A percentile compares a stretch with the other conserved stretches of the same genome.
Evolutionary conservation across 371 early-diverging fungal species (phyloP).

Genomic region (Parasitella parasitica): DNA sequence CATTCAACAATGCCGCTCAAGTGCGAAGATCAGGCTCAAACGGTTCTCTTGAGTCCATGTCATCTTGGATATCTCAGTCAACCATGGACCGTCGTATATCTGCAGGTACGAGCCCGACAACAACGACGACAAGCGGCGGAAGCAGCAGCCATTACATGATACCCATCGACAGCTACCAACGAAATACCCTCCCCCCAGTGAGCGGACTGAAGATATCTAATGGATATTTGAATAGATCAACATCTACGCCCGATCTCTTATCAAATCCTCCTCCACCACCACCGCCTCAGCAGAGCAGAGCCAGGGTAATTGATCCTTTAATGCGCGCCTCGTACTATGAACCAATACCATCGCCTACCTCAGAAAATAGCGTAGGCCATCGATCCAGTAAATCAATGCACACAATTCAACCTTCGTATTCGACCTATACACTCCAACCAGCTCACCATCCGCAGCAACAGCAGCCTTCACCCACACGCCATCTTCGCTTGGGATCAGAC

Average conservation of each 20-base stretch:
- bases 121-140: neutral
- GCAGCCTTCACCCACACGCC: neutral
- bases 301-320: conserved; percentile 8
- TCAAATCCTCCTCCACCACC: neutral
- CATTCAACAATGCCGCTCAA: neutral
- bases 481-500: conserved; percentile 20
- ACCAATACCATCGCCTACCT: neutral
- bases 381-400: neutral
- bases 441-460: neutral
- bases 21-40: conserved; percentile 8
- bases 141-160: neutral
- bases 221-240: conserved; percentile 22
- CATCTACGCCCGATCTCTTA: conserved; percentile 27
- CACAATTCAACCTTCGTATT: neutral
- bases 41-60: neutral
- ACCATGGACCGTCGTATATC: neutral
- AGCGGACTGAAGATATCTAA: neutral
- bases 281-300: neutral
- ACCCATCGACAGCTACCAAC: conserved; percentile 2
- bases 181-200: conserved; percentile 2
- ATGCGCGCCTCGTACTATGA: conserved; percentile 17
- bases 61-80: conserved; percentile 7
- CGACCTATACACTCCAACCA: neutral
- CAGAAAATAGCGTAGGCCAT: neutral
- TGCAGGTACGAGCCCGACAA: neutral